These are phyloP conservation scores for Fusarium sp. DNA, from an alignment of 2,329 filamentous ascomycete species.

Conservation along the genomic window DNA sequence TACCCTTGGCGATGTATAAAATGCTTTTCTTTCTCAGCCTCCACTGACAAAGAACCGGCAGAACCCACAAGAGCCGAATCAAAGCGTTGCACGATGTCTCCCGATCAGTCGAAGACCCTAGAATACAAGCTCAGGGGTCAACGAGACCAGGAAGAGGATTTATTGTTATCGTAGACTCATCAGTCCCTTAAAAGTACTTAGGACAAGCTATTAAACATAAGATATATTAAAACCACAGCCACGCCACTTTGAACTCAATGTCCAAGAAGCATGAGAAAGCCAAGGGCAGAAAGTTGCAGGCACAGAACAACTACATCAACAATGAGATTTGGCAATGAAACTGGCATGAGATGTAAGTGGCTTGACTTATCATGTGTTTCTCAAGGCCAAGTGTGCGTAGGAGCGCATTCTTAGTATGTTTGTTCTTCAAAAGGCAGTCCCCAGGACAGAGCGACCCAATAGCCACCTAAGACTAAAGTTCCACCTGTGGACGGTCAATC, in stretches of 20 bases:
- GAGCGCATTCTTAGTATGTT: constrained; percentile 12
- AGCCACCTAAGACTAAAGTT: background rate
- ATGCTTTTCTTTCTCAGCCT: constrained; percentile 20
- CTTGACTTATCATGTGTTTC: background rate
- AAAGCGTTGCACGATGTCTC: constrained; percentile 16
- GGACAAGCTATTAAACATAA: background rate
- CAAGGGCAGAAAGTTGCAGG: background rate
- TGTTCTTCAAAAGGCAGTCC: background rate
- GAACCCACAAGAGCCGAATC: constrained; percentile 11
- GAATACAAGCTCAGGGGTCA: constrained; percentile 1
- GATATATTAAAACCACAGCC: background rate
- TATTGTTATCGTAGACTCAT: background rate
- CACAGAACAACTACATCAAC: background rate
- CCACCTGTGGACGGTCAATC: background rate
- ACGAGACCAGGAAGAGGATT: constrained; percentile 9
- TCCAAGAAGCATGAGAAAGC: background rate
- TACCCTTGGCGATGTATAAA: background rate
- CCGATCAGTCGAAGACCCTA: constrained; percentile 15
- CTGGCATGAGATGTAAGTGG: background rate
- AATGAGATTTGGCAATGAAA: background rate
- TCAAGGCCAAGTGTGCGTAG: background rate
- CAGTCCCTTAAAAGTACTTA: background rate
- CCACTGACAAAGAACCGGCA: constrained; percentile 12
- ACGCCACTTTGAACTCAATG: background rate
- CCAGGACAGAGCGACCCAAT: background rate